Base-by-base conservation (phyloP, 257 asterid species). In the Solanum arcanum region DNA sequence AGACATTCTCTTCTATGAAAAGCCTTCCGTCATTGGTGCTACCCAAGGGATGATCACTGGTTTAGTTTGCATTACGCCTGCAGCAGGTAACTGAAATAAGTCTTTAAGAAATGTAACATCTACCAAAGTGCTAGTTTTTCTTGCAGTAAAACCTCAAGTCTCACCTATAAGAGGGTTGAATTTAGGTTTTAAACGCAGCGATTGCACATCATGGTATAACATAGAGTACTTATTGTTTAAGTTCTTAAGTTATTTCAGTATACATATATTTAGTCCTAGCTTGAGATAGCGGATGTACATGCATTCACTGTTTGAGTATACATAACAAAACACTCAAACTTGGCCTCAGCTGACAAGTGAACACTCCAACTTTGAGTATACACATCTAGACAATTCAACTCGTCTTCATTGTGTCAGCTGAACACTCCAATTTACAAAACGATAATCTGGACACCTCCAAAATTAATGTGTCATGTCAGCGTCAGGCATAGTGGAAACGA, bases 1-100 rank as follows among this genome's bases (percentile, higher is more conserved):
- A 33, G 98, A 95, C 89, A 92, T 94, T 35, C 89, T 94, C 12
- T 92, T 95, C 92, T 94, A 94, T 42, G 92, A 87, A 5, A 95
- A 94, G 88, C 97, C 97, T 5, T 94, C 98, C 1, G 98, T 95
- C 7, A 93, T 95, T 35, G 98, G 98, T 6, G 98, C 98, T 29
- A 92, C 95, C 0, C 98, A 95, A 77, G 98, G 98, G 27, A 91
- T 95, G 96, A 95, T 94, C 93, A 95, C 98, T 37, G 98, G 98
- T 88, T 74, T 95, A 13, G 97, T 95, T 21, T 95, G 98, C 94
- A 94, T 95, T 86, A 95, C 98, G 21, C 98, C 98, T 4, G 97
- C 98, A 3, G 98, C 98, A 70, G 98, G 98, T 94, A 69, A 74
- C 85, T 78, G 15, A 6, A 47, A 27, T 47, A 27, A 16, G 66